Evolutionary conservation across 192 early-diverging fungal genomes (phyloP).

Genomic region (Umbelopsis ramanniana): DNA sequence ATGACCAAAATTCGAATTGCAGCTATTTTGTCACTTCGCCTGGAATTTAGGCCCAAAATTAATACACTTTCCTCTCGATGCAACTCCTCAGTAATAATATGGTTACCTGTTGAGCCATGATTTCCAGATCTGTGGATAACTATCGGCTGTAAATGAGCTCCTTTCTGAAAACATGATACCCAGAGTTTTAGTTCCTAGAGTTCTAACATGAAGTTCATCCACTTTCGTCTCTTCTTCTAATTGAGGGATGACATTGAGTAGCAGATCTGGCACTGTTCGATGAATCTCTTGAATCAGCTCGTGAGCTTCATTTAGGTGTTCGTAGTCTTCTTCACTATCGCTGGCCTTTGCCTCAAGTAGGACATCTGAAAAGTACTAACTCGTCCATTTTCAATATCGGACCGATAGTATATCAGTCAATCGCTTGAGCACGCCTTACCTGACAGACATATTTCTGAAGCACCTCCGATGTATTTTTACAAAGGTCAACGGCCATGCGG

Average conservation of each 20-base stretch:
- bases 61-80: neutral
- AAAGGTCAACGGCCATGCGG: constrained; percentile 83
- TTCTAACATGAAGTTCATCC: constrained; percentile 77
- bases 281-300: constrained; percentile 84
- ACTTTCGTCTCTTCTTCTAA: constrained; percentile 91
- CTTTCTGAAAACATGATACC: constrained; percentile 90
- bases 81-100: neutral
- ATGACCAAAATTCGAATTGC: constrained; percentile 78
- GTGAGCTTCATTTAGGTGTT: constrained; percentile 72
- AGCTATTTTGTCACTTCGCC: constrained; percentile 75
- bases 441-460: constrained; percentile 93
- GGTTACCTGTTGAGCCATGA: constrained; percentile 78
- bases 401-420: too few relatives aligned
- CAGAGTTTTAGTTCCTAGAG: constrained; percentile 75
- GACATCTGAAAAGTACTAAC: constrained; percentile 86
- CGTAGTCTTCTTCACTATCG: constrained; percentile 50
- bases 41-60: constrained; percentile 23
- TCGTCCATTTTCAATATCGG: neutral
- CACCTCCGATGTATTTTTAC: constrained; percentile 70
- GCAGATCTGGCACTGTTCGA: constrained; percentile 68
- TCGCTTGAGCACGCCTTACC: constrained; percentile 31
- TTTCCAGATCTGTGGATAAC: constrained; percentile 83
- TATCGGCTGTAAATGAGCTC: constrained; percentile 66
- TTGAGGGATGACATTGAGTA: constrained; percentile 91
- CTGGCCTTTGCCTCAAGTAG: constrained; percentile 64